phyloP scores from a whole-genome alignment of 495 filamentous ascomycete species.

The Amphirosellinia nigrospora region DNA sequence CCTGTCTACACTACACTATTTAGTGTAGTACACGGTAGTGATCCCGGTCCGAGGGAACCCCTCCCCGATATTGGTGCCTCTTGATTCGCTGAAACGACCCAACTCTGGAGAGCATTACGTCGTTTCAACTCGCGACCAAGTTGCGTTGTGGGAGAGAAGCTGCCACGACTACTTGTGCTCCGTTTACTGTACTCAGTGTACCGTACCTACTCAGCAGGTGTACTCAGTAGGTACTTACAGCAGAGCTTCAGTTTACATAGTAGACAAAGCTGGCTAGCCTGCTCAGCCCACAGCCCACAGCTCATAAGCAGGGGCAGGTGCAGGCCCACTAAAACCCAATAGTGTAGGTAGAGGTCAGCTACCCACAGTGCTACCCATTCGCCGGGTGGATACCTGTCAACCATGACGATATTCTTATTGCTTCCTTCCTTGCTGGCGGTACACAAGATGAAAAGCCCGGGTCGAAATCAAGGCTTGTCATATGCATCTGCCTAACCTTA shows the following conservation, averaged over 20 bases:
- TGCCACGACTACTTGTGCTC: neutral
- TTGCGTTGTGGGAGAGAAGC: slow-evolving; percentile 11
- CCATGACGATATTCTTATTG: slow-evolving; percentile 15
- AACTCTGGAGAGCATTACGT: slow-evolving; percentile 17
- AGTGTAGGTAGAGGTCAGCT: slow-evolving; percentile 7
- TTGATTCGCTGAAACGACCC: slow-evolving; percentile 8
- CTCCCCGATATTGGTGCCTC: neutral
- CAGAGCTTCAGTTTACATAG: no score
- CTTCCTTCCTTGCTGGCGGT: slow-evolving; percentile 17
- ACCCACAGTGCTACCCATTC: neutral
- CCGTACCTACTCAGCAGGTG: no score
- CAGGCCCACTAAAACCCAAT: slow-evolving; percentile 8
- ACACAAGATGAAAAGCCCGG: slow-evolving; percentile 19
- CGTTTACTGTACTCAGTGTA: no score
- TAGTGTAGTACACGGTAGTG: neutral
- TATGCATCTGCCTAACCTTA: no score
- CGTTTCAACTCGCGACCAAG: neutral
- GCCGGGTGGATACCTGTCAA: slow-evolving; percentile 5
- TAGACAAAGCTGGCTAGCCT: neutral
- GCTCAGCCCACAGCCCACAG: neutral
- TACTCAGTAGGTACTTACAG: no score
- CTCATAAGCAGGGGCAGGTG: neutral
- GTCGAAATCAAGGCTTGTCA: slow-evolving; percentile 13
- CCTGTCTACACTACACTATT: neutral
- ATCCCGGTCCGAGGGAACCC: slow-evolving; percentile 8